Evolutionary conservation across 495 filamentous ascomycete genomes (phyloP).

Genomic region (Chaetomium cochliodes): DNA sequence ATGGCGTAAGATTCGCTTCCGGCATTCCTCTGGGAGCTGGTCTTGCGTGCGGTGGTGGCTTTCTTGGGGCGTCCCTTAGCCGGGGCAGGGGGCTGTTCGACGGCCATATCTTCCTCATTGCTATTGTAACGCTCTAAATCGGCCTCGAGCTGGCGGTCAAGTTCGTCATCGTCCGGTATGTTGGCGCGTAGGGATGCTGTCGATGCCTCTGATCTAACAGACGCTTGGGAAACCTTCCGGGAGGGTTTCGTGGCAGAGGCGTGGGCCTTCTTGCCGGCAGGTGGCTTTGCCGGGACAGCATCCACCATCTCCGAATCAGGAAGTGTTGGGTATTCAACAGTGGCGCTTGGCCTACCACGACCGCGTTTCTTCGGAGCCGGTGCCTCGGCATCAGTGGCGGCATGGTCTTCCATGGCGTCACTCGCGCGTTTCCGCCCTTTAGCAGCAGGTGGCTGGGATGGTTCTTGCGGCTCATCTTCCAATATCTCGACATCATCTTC

Average conservation of each 20-base stretch:
- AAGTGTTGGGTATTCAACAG: conserved; percentile 26
- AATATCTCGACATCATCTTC: conserved; percentile 59
- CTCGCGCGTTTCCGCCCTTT: conserved; percentile 66
- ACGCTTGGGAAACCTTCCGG: conserved; percentile 56
- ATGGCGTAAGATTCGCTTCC: conserved; percentile 40
- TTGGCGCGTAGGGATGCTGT: conserved; percentile 40
- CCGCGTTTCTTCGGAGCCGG: conserved; percentile 67
- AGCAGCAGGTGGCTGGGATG: conserved; percentile 37
- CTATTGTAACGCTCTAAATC: conserved; percentile 61
- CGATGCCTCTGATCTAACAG: conserved; percentile 42
- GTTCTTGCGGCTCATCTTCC: conserved; percentile 42
- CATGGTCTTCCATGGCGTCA: conserved; percentile 55
- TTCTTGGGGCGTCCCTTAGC: conserved; percentile 42
- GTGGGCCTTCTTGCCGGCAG: conserved; percentile 35
- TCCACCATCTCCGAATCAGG: conserved; percentile 42
- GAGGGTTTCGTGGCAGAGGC: conserved; percentile 41
- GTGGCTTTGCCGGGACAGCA: conserved; percentile 26
- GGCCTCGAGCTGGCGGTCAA: conserved; percentile 66
- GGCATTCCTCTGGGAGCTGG: conserved; percentile 39
- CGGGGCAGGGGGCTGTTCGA: conserved; percentile 33
- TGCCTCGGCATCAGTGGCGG: conserved; percentile 41
- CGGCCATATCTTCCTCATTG: conserved; percentile 52
- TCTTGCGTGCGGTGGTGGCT: conserved; percentile 35
- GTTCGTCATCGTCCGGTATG: conserved; percentile 60
- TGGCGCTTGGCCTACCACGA: conserved; percentile 44